Conservation (phyloP, 371 early-diverging fungal genomes). For the Dichotomocladium elegans region DNA sequence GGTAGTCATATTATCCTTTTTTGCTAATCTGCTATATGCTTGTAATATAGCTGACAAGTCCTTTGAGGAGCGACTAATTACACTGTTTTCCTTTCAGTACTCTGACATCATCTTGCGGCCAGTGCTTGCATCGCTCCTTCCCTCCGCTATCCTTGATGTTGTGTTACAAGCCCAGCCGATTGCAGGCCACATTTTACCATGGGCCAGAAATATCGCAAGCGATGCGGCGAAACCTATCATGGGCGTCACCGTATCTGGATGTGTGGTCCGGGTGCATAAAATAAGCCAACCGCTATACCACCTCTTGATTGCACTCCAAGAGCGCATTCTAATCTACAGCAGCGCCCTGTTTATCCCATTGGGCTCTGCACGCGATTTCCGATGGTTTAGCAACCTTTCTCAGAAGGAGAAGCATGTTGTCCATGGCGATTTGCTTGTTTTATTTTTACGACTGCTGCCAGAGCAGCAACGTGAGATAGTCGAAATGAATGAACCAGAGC, state of each 20-base stretch:
- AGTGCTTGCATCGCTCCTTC: constrained; percentile 11
- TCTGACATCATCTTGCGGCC: constrained; percentile 31
- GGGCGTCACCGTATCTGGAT: constrained; percentile 28
- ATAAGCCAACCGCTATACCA: constrained; percentile 13
- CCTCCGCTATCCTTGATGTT: constrained; percentile 5
- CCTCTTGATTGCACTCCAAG: constrained; percentile 14
- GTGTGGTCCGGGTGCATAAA: constrained; percentile 23
- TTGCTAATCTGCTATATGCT: neutral
- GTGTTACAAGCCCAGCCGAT: neutral
- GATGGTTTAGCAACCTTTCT: constrained; percentile 22
- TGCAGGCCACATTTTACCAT: constrained; percentile 14
- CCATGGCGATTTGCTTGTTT: constrained; percentile 25
- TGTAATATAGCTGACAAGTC: constrained; percentile 15
- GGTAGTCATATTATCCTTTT: no score
- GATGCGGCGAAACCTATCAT: constrained; percentile 18
- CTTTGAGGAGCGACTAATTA: constrained; percentile 19
- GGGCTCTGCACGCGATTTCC: constrained; percentile 22
- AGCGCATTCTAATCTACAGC: constrained; percentile 14
- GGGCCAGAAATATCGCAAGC: constrained; percentile 3
- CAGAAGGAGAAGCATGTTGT: constrained; percentile 16
- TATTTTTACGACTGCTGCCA: constrained; percentile 6
- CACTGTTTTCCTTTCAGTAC: constrained; percentile 29
- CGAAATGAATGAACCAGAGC: neutral
- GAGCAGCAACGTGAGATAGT: constrained; percentile 6
- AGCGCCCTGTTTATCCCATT: constrained; percentile 16